Conservation (phyloP, 1,284 basidiomycete genomes). For the Sporisorium scitamineum region DNA sequence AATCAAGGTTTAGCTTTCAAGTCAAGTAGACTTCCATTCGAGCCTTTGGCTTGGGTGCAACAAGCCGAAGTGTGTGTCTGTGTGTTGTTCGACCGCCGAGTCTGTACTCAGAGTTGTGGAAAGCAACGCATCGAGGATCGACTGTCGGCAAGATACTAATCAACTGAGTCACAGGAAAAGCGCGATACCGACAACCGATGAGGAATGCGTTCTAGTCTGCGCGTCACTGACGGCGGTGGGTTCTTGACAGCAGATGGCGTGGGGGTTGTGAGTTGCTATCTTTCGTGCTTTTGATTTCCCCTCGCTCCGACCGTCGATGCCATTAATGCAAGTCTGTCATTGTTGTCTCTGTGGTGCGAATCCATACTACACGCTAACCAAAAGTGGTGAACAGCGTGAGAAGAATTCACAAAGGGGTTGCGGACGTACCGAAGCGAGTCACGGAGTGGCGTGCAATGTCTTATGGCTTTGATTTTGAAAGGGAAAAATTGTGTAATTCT, state of each 20-base stretch:
- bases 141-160: neutral
- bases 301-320: neutral
- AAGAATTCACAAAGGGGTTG: neutral
- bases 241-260: neutral
- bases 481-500: neutral
- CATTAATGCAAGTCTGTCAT: no score
- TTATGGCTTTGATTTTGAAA: no score
- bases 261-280: neutral
- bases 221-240: neutral
- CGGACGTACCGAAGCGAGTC: neutral
- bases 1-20: neutral
- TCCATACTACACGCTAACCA: no score
- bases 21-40: neutral
- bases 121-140: neutral
- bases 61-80: neutral
- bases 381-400: neutral
- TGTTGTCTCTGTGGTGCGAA: no score
- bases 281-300: neutral
- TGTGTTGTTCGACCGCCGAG: neutral
- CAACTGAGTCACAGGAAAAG: neutral
- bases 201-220: neutral
- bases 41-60: slow-evolving; percentile 1
- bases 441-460: neutral
- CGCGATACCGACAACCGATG: slow-evolving; percentile 4
- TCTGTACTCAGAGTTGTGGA: neutral